These are phyloP conservation scores for Diophrys appendiculata DNA, from an alignment of 73 alveolate species.

Conservation along the genomic window DNA sequence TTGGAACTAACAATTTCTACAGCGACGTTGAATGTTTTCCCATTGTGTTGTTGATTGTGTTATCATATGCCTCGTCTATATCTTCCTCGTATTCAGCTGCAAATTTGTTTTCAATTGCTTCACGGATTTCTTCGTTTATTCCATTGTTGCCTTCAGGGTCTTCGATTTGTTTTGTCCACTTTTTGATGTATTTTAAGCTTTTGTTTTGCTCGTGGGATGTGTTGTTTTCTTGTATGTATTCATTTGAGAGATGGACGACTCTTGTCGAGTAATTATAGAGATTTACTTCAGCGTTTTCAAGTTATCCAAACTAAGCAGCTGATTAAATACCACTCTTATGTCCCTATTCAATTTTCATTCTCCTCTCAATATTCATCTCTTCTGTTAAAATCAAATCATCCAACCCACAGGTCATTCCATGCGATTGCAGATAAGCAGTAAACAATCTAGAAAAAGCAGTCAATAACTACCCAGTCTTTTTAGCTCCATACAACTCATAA, in stretches of 20 bases:
- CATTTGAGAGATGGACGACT: conserved; percentile 38
- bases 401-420: conserved; percentile 97
- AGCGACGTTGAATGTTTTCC: too few species aligned
- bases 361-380: conserved; percentile 80
- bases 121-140: too few species aligned
- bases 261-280: conserved; percentile 57
- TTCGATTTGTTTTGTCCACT: too few species aligned
- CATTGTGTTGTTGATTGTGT: too few species aligned
- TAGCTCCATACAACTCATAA: conserved; percentile 95
- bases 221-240: too few species aligned
- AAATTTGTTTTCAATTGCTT: too few species aligned
- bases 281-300: conserved; percentile 66
- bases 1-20: too few species aligned
- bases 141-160: too few species aligned
- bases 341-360: conserved; percentile 75
- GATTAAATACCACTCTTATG: conserved; percentile 84
- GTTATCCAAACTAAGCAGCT: conserved; percentile 86
- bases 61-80: too few species aligned
- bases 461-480: conserved; percentile 92
- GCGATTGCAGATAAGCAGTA: conserved; percentile 81
- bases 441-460: conserved; percentile 93
- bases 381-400: conserved; percentile 89
- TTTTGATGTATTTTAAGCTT: too few species aligned
- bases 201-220: too few species aligned
- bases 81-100: too few species aligned